phyloP scores from a whole-genome alignment of 208 protist species.

The Naegleria fowleri region DNA sequence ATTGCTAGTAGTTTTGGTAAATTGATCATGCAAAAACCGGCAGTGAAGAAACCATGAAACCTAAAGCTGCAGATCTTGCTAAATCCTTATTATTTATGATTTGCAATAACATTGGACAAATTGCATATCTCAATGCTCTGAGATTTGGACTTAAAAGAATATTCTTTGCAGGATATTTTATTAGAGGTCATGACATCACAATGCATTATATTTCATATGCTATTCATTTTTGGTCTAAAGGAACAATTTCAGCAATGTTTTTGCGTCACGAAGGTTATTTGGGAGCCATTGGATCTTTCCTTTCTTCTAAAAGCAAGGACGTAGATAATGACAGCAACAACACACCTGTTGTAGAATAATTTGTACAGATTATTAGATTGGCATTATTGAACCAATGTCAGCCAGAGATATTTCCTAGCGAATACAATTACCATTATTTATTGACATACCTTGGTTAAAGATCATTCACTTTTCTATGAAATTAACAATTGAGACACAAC shows the following conservation, averaged over 20 bases:
- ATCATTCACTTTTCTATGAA: too few species aligned
- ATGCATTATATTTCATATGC: conserved; percentile 51
- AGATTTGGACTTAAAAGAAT: conserved; percentile 48
- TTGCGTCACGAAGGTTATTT: conserved; percentile 62
- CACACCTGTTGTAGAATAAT: not conserved
- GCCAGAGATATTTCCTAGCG: too few species aligned
- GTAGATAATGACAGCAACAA: not conserved
- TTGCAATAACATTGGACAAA: conserved; percentile 58
- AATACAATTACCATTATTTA: too few species aligned
- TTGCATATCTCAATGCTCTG: conserved; percentile 58
- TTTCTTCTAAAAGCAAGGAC: conserved; percentile 13
- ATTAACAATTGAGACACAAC: too few species aligned
- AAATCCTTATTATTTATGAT: conserved; percentile 28
- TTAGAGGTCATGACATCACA: conserved; percentile 45
- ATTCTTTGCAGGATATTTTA: conserved; percentile 56
- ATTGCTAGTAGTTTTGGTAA: conserved; percentile 59
- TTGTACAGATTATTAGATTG: not conserved
- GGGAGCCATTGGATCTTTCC: conserved; percentile 54
- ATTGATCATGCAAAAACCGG: not conserved
- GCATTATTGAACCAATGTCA: too few species aligned
- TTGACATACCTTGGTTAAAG: too few species aligned
- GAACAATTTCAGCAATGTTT: conserved; percentile 50
- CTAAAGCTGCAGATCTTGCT: not conserved
- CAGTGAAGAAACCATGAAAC: not conserved
- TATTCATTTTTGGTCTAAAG: conserved; percentile 57